A percentile compares a stretch with the other conserved stretches of the same genome.
These are phyloP conservation scores for Puccinellia tenuiflora DNA, from an alignment of 176 grass and related monocot genomes.

Conservation along the genomic window DNA sequence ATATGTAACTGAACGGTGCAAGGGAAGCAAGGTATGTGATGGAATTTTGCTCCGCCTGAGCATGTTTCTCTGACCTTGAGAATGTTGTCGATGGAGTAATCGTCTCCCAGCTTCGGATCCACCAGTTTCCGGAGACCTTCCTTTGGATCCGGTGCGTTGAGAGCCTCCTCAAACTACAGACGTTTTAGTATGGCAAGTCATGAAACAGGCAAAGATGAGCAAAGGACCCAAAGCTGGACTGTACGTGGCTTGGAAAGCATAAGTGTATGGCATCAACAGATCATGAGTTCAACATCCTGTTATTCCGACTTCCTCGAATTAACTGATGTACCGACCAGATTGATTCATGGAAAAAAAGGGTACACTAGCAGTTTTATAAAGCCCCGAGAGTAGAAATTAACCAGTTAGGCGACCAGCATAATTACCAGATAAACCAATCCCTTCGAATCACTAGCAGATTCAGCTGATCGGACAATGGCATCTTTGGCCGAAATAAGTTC, in stretches of 20 bases:
- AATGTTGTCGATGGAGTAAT: constrained; percentile 58
- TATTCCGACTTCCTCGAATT: background rate
- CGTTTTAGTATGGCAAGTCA: background rate
- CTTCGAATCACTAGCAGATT: constrained; percentile 62
- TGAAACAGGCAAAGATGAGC: background rate
- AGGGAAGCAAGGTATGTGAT: background rate
- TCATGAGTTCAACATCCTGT: no score
- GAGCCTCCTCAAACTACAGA: constrained; percentile 75
- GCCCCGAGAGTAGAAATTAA: background rate
- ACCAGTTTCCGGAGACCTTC: constrained; percentile 50
- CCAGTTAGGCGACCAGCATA: background rate
- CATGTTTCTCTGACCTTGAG: constrained; percentile 33
- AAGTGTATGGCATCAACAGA: no score
- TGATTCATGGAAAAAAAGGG: background rate
- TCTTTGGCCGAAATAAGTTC: constrained; percentile 97
- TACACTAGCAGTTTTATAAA: background rate
- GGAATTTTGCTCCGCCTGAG: background rate
- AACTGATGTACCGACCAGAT: background rate
- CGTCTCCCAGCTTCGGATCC: constrained; percentile 65
- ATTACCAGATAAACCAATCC: constrained; percentile 88
- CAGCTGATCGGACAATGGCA: constrained; percentile 59
- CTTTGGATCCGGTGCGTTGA: constrained; percentile 46
- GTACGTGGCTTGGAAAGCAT: background rate
- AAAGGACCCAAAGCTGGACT: background rate
- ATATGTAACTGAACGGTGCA: background rate